Conservation (phyloP, 2,329 filamentous ascomycete genomes). For the Emydomyces testavorans region DNA sequence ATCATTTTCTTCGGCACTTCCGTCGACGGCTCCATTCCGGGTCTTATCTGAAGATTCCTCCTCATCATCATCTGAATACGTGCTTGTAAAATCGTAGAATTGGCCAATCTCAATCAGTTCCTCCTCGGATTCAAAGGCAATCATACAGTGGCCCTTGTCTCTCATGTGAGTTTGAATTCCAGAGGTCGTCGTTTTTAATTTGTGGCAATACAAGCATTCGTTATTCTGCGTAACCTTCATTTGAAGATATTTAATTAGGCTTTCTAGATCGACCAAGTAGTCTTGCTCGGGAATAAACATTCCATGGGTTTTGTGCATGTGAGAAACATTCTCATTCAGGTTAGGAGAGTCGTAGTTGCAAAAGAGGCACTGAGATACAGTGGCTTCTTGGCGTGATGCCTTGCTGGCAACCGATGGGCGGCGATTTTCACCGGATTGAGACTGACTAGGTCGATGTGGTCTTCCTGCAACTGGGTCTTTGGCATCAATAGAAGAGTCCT, state of each 20-base stretch:
- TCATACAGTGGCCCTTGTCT: conserved; percentile 93
- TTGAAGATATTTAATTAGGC: conserved; percentile 65
- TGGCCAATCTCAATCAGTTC: conserved; percentile 92
- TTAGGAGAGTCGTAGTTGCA: conserved; percentile 77
- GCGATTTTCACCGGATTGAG: conserved; percentile 26
- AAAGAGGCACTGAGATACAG: conserved; percentile 59
- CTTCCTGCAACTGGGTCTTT: conserved; percentile 36
- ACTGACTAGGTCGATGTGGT: conserved; percentile 33
- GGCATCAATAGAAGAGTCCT: conserved; percentile 49
- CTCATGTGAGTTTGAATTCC: conserved; percentile 95
- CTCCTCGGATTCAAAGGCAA: conserved; percentile 76
- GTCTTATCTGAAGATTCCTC: conserved; percentile 41
- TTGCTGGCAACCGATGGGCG: conserved; percentile 34
- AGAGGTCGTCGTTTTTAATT: conserved; percentile 62
- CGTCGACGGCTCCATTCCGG: conserved; percentile 24
- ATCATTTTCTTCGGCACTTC: conserved; percentile 53
- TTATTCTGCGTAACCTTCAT: conserved; percentile 67
- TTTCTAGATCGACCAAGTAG: conserved; percentile 72
- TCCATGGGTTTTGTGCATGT: conserved; percentile 88
- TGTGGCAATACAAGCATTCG: conserved; percentile 81
- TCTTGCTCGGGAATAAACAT: conserved; percentile 89
- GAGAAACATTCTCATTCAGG: conserved; percentile 61
- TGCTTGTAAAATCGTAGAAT: conserved; percentile 92
- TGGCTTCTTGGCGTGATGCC: conserved; percentile 34
- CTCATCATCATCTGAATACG: conserved; percentile 72